Percentiles rank a stretch among this genome's conserved stretches.
Conservation (phyloP, 495 filamentous ascomycete genomes). For the Eremomyces bilateralis region DNA sequence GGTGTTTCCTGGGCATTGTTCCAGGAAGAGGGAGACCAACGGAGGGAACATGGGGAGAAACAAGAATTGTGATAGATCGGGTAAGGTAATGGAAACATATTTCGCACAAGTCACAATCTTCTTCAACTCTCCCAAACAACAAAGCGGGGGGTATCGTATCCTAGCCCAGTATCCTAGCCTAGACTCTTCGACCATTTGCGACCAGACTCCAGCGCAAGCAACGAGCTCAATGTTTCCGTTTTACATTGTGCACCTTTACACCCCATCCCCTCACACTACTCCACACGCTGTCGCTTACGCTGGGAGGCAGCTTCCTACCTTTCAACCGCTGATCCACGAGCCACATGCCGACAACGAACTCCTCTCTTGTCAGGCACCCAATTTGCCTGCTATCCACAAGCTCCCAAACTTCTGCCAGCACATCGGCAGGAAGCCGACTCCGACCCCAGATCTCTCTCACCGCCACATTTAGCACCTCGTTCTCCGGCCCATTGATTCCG, state of each 20-base stretch:
- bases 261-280: slow-evolving; percentile 41
- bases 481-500: not conserved
- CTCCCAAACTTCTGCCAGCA: slow-evolving; percentile 65
- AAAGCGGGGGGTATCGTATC: too few species aligned
- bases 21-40: not conserved
- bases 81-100: too few species aligned
- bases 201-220: too few species aligned
- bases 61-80: not conserved
- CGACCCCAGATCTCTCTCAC: slow-evolving; percentile 73
- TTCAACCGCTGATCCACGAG: slow-evolving; percentile 75
- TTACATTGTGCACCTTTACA: slow-evolving; percentile 14
- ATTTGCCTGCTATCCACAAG: slow-evolving; percentile 46
- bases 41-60: not conserved
- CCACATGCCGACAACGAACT: slow-evolving; percentile 95
- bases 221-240: too few species aligned
- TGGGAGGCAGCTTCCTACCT: slow-evolving; percentile 66
- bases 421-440: slow-evolving; percentile 41
- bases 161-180: too few species aligned
- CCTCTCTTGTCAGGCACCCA: slow-evolving; percentile 44
- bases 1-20: not conserved
- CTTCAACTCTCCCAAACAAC: too few species aligned
- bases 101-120: too few species aligned
- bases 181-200: too few species aligned
- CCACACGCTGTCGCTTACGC: slow-evolving; percentile 72
- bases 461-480: slow-evolving; percentile 35